Percentiles rank a stretch among this genome's conserved stretches.
Conservation (phyloP, 768 basidiomycete genomes). For the Suillus bovinus region DNA sequence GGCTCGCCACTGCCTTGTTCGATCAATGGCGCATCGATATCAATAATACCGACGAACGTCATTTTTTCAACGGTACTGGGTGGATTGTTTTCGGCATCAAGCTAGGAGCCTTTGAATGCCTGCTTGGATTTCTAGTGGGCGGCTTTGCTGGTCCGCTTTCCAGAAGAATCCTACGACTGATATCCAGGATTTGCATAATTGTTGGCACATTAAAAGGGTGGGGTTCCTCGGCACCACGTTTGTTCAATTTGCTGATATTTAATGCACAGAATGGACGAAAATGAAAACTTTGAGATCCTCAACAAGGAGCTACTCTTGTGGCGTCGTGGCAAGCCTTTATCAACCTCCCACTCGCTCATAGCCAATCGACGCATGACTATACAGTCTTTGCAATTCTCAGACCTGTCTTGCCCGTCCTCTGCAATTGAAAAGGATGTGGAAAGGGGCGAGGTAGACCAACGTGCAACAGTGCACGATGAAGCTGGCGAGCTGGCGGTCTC, state of each 20-base stretch:
- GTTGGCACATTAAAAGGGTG: slow-evolving; percentile 73
- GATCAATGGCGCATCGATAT: slow-evolving; percentile 55
- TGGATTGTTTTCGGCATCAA: slow-evolving; percentile 67
- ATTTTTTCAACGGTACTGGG: slow-evolving; percentile 56
- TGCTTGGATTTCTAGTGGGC: slow-evolving; percentile 58
- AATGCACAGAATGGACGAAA: slow-evolving; percentile 42
- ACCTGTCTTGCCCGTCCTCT: slow-evolving; percentile 8
- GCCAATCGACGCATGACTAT: slow-evolving; percentile 56
- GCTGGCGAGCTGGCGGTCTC: slow-evolving; percentile 48
- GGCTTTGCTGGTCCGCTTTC: slow-evolving; percentile 54
- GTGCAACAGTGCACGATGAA: slow-evolving; percentile 51
- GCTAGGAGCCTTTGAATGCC: slow-evolving; percentile 63
- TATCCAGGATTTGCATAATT: slow-evolving; percentile 54
- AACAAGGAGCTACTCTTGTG: slow-evolving; percentile 36
- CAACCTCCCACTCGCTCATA: slow-evolving; percentile 47
- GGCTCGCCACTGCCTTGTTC: slow-evolving; percentile 50
- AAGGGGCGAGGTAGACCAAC: slow-evolving; percentile 28
- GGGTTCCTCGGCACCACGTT: slow-evolving; percentile 20
- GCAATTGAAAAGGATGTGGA: slow-evolving; percentile 10
- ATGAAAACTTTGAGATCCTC: slow-evolving; percentile 55
- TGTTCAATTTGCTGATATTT: not conserved
- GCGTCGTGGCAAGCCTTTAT: slow-evolving; percentile 31
- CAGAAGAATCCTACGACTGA: slow-evolving; percentile 57
- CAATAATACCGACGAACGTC: slow-evolving; percentile 43
- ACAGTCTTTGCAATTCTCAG: slow-evolving; percentile 47